Evolutionary conservation across 805 yeast genomes (phyloP), one percentile per base, ranked within the genome.

Genomic region (Metschnikowia lochheadii): DNA sequence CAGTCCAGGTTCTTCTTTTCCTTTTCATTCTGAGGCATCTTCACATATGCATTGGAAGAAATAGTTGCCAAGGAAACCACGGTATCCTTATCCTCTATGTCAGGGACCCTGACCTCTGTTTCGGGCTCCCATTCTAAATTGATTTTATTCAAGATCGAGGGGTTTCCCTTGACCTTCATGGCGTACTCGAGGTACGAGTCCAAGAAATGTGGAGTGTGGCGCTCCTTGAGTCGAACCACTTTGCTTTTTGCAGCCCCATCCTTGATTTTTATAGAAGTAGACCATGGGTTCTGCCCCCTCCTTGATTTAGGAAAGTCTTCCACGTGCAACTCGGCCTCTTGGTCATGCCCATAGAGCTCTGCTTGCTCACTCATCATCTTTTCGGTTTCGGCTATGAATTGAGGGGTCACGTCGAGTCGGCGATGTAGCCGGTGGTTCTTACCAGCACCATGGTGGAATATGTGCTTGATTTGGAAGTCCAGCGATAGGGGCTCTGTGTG

Each of bases 21-120:
- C 35, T 72, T 65, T 20, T 72, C 75, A 21, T 83, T 79, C 5
- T 69, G 62, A 3, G 97, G 97, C 31, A 81, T 70, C 42, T 79
- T 77, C 2, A 89, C 96, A 63, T 92, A 94, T 2, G 98, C 97
- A 64, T 94, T 87, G 1, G 96, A 87, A 0, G 96, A 82, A 82
- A 92, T 87, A 48, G 83, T 67, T 0, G 97, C 98, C 39, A 92
- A 68, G 1, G 87, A 70, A 2, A 91, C 72, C 3, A 92, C 64
- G 0, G 97, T 88, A 37, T 81, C 82, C 48, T 78, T 79, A 65
- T 91, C 96, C 1, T 82, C 70, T 7, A 92, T 70, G 57, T 94
- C 81, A 0, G 99, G 99, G 1, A 86, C 78, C 1, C 72, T 47
- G 1, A 84, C 75, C 15, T 68, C 68, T 1, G 73, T 77, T 40